These are phyloP conservation scores for Anaeramoeba ignava DNA, from an alignment of 78 protist genomes.

Conservation along the genomic window DNA sequence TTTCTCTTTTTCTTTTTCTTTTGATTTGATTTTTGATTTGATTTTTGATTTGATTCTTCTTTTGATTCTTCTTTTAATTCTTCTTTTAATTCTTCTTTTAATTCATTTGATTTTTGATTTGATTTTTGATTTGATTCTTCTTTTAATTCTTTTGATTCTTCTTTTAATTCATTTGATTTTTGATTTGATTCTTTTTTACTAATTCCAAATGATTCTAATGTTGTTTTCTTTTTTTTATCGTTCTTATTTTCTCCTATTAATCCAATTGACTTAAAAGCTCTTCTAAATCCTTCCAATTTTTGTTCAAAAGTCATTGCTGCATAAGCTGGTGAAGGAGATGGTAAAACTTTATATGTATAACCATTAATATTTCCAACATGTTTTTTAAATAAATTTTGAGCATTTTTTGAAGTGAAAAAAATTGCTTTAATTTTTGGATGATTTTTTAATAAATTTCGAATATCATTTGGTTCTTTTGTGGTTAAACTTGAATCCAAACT, in stretches of 20 bases:
- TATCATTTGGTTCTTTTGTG: not conserved
- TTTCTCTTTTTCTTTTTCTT: not conserved
- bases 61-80: too few relatives aligned
- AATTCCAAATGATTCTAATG: too few relatives aligned
- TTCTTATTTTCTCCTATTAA: not conserved
- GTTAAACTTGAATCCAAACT: not conserved
- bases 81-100: too few relatives aligned
- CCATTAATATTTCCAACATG: not conserved
- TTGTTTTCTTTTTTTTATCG: too few relatives aligned
- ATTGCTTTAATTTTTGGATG: constrained; percentile 1
- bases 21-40: not conserved
- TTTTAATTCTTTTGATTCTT: too few relatives aligned
- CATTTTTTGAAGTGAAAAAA: not conserved
- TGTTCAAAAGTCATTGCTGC: not conserved
- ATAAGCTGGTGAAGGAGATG: not conserved
- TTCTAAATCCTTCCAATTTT: not conserved
- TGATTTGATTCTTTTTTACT: too few relatives aligned
- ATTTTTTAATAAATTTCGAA: not conserved
- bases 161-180: too few relatives aligned
- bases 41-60: too few relatives aligned
- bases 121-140: too few relatives aligned
- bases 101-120: too few relatives aligned
- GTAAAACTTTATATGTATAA: not conserved
- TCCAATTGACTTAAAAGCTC: not conserved
- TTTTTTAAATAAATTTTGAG: not conserved